Base-by-base conservation (phyloP, 2,329 filamentous ascomycete genomes). In the Nemania sp. region DNA sequence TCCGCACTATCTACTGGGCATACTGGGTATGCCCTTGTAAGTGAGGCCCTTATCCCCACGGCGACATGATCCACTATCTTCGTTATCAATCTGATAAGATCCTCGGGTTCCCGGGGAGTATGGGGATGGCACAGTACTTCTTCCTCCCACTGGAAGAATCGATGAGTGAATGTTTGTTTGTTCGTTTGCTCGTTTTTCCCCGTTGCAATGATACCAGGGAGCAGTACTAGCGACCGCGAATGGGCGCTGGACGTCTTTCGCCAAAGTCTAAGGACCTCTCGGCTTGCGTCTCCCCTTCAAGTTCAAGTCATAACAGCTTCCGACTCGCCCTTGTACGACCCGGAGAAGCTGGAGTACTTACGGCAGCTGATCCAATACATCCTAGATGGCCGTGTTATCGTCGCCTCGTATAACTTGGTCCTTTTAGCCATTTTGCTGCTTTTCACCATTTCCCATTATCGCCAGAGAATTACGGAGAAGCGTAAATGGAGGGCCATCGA, bases 291-390 rank as follows among this genome's bases (percentile, higher is more conserved):
- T 41, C n/a, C 55, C 15, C 26, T 57, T 5, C 52, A 67, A 11
- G 35, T 57, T 5, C 52, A 67, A 11, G 35, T 67, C 41, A 67
- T 62, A 49, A 45, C 35, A 45, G 56, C 38, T 59, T 54, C 68
- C 26, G 41, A 54, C 24, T 27, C 64, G 7, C 60, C 64, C 1
- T 58, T 64, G 15, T 57, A 62, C 24, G 74, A 77, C 64, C 79
- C 79, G 8, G 79, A 79, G 22, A 75, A 77, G 54, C 74, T 79
- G 22, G 73, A 74, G n/a, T 82, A 80, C 49, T 59, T 82, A 7
- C 70, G 69, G 10, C 64, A 76, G 15, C 72, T 82, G 3, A 78
- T 80, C 59, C 57, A 68, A 8, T 72, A 73, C 24, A 70, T 82
- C 26, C 75, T 78, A 45, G 64, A 78, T 38, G 78, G 80, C 1